A percentile compares a stretch with the other conserved stretches of the same genome.
Evolutionary conservation across 2,329 filamentous ascomycete genomes (phyloP).

Genomic region (Blastomyces percursus): DNA sequence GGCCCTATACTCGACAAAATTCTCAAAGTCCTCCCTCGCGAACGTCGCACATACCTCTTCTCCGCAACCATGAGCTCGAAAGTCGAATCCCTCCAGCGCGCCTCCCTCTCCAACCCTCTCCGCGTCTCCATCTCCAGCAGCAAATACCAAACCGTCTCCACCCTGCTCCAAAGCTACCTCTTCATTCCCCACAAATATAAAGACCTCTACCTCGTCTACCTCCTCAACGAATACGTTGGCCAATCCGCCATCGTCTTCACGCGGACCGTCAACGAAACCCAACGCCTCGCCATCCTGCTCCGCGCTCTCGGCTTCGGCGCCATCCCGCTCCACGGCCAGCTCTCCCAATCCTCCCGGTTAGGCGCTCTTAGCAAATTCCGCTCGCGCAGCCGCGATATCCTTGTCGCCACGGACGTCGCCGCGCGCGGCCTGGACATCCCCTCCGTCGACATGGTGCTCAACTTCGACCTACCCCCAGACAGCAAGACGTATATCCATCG

Average conservation of each 20-base stretch:
- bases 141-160: constrained; percentile 86
- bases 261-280: constrained; percentile 81
- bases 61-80: constrained; percentile 91
- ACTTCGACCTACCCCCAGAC: constrained; percentile 72
- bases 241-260: constrained; percentile 84
- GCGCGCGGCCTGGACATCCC: constrained; percentile 86
- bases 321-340: constrained; percentile 84
- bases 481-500: constrained; percentile 86
- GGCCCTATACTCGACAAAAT: constrained; percentile 88
- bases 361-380: constrained; percentile 88
- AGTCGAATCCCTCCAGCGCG: constrained; percentile 83
- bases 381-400: constrained; percentile 64
- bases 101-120: constrained; percentile 73
- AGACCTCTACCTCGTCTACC: constrained; percentile 76
- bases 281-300: constrained; percentile 72
- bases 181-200: constrained; percentile 82
- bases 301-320: constrained; percentile 77
- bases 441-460: constrained; percentile 72
- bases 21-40: constrained; percentile 71
- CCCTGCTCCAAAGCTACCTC: constrained; percentile 72
- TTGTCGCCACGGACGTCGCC: constrained; percentile 85
- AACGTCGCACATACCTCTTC: constrained; percentile 75
- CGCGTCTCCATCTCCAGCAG: constrained; percentile 69
- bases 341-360: constrained; percentile 76
- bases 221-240: constrained; percentile 79